Conservation (phyloP, 2,329 filamentous ascomycete genomes). For the Botrytis porri region DNA sequence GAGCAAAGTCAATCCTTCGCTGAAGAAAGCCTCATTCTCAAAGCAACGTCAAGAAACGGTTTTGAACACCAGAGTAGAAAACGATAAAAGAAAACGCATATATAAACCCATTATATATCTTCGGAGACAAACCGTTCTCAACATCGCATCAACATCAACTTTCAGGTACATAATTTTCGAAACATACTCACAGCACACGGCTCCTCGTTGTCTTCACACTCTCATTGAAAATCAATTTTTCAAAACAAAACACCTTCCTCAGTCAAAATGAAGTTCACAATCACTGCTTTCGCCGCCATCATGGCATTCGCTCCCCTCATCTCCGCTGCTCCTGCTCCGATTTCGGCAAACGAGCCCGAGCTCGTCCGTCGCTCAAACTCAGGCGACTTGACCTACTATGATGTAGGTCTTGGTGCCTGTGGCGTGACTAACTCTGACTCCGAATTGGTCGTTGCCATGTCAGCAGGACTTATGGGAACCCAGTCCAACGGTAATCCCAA, state of each 20-base stretch:
- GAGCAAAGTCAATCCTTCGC: not conserved
- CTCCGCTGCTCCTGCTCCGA: slow-evolving; percentile 10
- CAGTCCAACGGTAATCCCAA: slow-evolving; percentile 65
- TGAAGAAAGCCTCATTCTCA: not conserved
- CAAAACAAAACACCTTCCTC: not conserved
- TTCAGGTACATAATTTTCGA: slow-evolving; percentile 3
- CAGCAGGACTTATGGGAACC: slow-evolving; percentile 59
- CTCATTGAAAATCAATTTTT: not conserved
- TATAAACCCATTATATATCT: not conserved
- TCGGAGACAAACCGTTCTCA: not conserved
- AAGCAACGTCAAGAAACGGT: not conserved
- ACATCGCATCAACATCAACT: not conserved
- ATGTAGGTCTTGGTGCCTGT: slow-evolving; percentile 66
- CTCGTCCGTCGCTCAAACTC: slow-evolving; percentile 29
- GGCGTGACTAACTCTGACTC: slow-evolving; percentile 56
- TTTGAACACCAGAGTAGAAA: not conserved
- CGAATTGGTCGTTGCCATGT: slow-evolving; percentile 67
- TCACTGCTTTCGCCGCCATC: not conserved
- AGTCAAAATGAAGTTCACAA: slow-evolving; percentile 17
- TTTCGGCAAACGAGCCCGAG: slow-evolving; percentile 12
- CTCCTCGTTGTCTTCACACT: not conserved
- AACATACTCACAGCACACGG: slow-evolving; percentile 4
- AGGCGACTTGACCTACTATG: slow-evolving; percentile 75
- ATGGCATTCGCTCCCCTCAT: slow-evolving; percentile 17
- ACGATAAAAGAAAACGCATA: not conserved